A percentile compares a stretch with the other conserved stretches of the same genome.
Evolutionary conservation across 192 early-diverging fungal genomes (phyloP).

Genomic region (Coemansia sp.): DNA sequence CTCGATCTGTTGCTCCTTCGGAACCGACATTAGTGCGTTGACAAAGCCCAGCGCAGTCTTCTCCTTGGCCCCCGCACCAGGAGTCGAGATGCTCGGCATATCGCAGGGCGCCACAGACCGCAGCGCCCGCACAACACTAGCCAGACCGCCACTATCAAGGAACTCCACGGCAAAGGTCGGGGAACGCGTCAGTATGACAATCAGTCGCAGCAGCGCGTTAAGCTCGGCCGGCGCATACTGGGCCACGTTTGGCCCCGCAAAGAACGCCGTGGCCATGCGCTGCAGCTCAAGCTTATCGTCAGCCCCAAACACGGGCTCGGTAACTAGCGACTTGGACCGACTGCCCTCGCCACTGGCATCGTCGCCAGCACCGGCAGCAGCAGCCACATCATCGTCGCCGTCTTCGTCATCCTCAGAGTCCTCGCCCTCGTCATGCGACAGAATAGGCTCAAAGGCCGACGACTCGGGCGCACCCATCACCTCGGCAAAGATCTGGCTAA

Average conservation of each 20-base stretch:
- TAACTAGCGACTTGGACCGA: background rate
- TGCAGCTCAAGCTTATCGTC: slow-evolving; percentile 34
- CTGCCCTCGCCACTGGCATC: slow-evolving; percentile 1
- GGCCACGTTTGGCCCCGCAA: slow-evolving; percentile 23
- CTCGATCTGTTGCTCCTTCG: slow-evolving; percentile 62
- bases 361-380: background rate
- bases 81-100: slow-evolving; percentile 23
- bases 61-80: slow-evolving; percentile 24
- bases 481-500: slow-evolving; percentile 15
- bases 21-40: slow-evolving; percentile 64
- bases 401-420: slow-evolving; percentile 6
- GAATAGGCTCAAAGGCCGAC: slow-evolving; percentile 30
- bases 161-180: slow-evolving; percentile 67
- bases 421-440: slow-evolving; percentile 7
- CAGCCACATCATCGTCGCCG: slow-evolving; percentile 7
- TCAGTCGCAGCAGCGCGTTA: slow-evolving; percentile 75
- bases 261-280: slow-evolving; percentile 33
- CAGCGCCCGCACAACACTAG: slow-evolving; percentile 38
- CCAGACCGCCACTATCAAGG: slow-evolving; percentile 67
- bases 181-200: slow-evolving; percentile 81
- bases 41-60: slow-evolving; percentile 40
- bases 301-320: slow-evolving; percentile 33
- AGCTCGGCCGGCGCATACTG: slow-evolving; percentile 25
- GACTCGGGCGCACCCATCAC: slow-evolving; percentile 9
- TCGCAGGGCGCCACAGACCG: slow-evolving; percentile 22